phyloP scores from a whole-genome alignment of 2,329 filamentous ascomycete species.

The Zasmidium cellare region DNA sequence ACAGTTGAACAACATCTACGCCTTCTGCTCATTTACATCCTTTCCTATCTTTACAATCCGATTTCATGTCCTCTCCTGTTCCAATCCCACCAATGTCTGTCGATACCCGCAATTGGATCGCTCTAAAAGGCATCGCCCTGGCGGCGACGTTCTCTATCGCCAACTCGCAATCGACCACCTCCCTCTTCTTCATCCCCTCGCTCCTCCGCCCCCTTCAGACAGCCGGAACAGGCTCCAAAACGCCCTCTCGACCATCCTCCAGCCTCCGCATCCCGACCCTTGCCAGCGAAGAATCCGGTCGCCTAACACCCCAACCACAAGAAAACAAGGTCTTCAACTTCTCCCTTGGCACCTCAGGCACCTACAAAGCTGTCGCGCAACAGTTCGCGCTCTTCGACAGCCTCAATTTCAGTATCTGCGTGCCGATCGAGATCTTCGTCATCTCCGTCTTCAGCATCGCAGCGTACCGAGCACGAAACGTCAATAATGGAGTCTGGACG shows the following conservation, averaged over 20 bases:
- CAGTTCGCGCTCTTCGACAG: conserved; percentile 28
- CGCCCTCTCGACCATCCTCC: conserved; percentile 5
- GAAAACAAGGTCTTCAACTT: conserved; percentile 17
- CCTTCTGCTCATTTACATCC: not conserved
- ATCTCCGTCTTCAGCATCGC: conserved; percentile 23
- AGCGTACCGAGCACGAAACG: conserved; percentile 18
- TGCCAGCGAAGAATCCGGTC: conserved; percentile 16
- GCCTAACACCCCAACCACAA: conserved; percentile 20
- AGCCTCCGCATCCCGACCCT: conserved; percentile 15
- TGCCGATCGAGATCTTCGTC: conserved; percentile 26
- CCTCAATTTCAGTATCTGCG: conserved; percentile 21
- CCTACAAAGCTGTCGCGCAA: conserved; percentile 29
- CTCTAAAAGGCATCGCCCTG: conserved; percentile 16
- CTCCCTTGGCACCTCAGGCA: conserved; percentile 18
- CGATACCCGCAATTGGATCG: conserved; percentile 9
- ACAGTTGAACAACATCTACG: not conserved
- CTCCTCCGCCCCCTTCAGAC: conserved; percentile 20
- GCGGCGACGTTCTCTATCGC: conserved; percentile 20
- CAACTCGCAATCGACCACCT: conserved; percentile 10
- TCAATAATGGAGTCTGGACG: conserved; percentile 12
- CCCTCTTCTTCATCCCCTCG: conserved; percentile 21
- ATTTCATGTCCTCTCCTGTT: not conserved
- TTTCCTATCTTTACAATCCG: not conserved
- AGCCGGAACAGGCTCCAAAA: conserved; percentile 2
- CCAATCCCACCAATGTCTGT: conserved; percentile 2